Evolutionary conservation across 2,329 filamentous ascomycete genomes (phyloP), one percentile per base, ranked within the genome.

Genomic region (Ophiostoma himal-ulmi): DNA sequence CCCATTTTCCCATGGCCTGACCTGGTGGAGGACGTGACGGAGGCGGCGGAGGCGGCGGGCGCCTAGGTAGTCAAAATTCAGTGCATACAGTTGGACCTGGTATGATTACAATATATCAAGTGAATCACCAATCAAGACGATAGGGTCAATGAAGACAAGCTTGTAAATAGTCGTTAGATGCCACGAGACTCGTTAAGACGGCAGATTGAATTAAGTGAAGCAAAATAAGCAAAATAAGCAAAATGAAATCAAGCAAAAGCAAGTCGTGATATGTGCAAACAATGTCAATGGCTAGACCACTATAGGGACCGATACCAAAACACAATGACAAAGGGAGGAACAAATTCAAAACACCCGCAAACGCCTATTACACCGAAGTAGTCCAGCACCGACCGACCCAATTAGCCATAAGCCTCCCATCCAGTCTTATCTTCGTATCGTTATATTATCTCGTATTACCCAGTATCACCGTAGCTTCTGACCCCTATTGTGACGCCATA

Each of bases 1-100:
- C 62, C 70, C 30, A 41, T 65, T n/a, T 65, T 65, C 14, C 62
- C 62, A 14, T 65, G 62, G 62, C 62, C 62, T n/a, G 62, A n/a
- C 34, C 34, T 20, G 10, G 34, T 62, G 11, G 26, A 62, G 14
- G 57, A 30, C 5, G 44, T 48, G 44, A 14, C 13, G 10, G 26
- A 62, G 37, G 37, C 37, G 37, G 37, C 37, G 11, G 37, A 10
- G 10, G 37, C 37, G 37, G 37, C 11, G 37, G 37, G 37, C 5
- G 37, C 37, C 37, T 39, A 39, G 37, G 37, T 3, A 39, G 37
- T 48, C 17, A 5, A n/a, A 17, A 48, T 20, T 6, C 8, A 48
- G 6, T 48, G n/a, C 5, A 20, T 6, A 48, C 10, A n/a, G 6
- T 6, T 20, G n/a, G 44, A n/a, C 17, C 3, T 48, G 17, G 57